These are phyloP conservation scores for Thozetella sp. DNA, from an alignment of 495 filamentous ascomycete genomes.

Conservation along the genomic window DNA sequence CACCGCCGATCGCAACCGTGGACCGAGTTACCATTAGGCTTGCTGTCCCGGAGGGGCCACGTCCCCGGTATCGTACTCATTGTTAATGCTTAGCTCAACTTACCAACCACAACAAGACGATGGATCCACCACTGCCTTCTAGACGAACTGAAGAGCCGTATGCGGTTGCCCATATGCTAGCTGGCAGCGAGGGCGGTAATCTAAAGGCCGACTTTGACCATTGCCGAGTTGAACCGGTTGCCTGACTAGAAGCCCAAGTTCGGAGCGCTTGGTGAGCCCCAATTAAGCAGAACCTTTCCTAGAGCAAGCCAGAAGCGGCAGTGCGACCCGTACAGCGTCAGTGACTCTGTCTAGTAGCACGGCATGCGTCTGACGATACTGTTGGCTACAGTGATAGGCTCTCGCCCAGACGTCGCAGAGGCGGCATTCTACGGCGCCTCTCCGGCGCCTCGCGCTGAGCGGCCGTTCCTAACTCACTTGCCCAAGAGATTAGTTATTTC, in stretches of 20 bases:
- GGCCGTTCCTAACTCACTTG: slow-evolving; percentile 22
- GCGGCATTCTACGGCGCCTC: slow-evolving; percentile 27
- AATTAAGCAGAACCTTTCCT: too few relatives aligned
- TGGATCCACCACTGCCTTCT: slow-evolving; percentile 49
- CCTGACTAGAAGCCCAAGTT: too few relatives aligned
- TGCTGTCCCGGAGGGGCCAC: too few relatives aligned
- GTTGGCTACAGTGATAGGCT: slow-evolving; percentile 13
- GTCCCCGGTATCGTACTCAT: not conserved
- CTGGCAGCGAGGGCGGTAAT: slow-evolving; percentile 1
- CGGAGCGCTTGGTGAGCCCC: too few relatives aligned
- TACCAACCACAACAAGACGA: slow-evolving; percentile 15
- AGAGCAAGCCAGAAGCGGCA: too few relatives aligned
- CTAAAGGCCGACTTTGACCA: slow-evolving; percentile 15
- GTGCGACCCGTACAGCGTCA: too few relatives aligned
- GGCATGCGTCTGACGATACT: too few relatives aligned
- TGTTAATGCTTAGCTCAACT: slow-evolving; percentile 1
- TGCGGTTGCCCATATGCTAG: slow-evolving; percentile 42
- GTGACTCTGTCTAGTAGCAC: too few relatives aligned
- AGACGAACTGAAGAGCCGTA: slow-evolving; percentile 67
- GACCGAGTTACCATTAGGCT: too few relatives aligned
- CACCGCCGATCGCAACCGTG: too few relatives aligned
- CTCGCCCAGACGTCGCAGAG: slow-evolving; percentile 23
- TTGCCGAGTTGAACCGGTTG: slow-evolving; percentile 21
- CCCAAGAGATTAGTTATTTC: not conserved
- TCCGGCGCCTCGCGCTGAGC: not conserved